Evolutionary conservation across 2,329 filamentous ascomycete species (phyloP), one percentile per base, ranked within the genome.

Genomic region (Tolypocladium album): DNA sequence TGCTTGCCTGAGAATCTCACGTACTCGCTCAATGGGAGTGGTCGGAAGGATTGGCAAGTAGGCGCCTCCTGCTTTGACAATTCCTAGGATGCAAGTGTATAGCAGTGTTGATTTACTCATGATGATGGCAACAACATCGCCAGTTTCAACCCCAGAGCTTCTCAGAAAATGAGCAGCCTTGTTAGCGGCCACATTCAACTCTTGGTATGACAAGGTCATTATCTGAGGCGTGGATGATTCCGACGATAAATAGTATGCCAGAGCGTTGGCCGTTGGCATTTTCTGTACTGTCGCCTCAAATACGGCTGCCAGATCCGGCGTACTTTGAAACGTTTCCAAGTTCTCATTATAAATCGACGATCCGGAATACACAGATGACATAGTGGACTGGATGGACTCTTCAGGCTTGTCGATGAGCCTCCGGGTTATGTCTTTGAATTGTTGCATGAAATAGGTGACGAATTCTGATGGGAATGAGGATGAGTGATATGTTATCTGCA

Each of bases 1-100:
- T 0, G 88, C 82, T 65, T 90, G 84, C 1, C 72, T 63, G 20
- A 95, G 64, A 27, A 94, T 89, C 3, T 79, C 75, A 3, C 76
- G 70, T 0, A 88, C 75, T 57, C 89, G 79, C 12, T 84, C 79
- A 0, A 68, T 27, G 0, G 91, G 90, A 0, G 87, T 88, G n/a
- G 82, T 84, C 0, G 89, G 88, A 0, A 90, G 79, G 4, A 96
- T 78, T 0, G 91, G 90, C n/a, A 96, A 74, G 67, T 95, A 94
- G 9, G 86, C 90, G 66, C 86, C 87, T 11, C 90, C 90, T 6
- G 84, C 76, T 67, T 95, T 95, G 39, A 90, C 72, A 27, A 87
- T 81, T 1, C 85, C 91, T 38, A 96, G 76, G 34, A 96, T 89
- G 0, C 85, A 80, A 36, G 86, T 78, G 67, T 96, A 96, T 0